Base-by-base conservation (phyloP, 768 basidiomycete species). In the Sarcodon sp. region DNA sequence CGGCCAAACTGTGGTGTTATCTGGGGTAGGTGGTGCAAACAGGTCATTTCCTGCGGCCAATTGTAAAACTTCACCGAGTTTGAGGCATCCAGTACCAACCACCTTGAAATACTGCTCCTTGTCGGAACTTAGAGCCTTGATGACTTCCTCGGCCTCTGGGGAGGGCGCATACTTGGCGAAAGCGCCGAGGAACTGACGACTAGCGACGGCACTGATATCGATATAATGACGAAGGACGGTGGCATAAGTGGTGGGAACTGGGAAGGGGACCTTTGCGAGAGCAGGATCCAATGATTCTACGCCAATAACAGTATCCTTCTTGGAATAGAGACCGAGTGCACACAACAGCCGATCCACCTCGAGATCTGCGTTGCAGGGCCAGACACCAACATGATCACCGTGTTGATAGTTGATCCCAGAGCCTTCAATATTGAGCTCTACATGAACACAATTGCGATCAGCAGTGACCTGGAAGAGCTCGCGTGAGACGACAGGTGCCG, bases 381-480 rank as follows among this genome's bases (percentile, higher is more conserved):
- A 99, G 47, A 99, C 77, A 50, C 91, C 96, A 54, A 96, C 82
- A 59, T 99, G 96, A 63, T 99, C 96, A 47, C 96, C 96, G 51
- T 97, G 92, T 63, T 98, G 94, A 65, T 99, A 99, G n/a, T 84
- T 89, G 58, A 98, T 88, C 35, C 93, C 93, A 38, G 92, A 92
- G 13, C 88, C 89, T 66, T 93, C 89, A 32, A 87, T 91, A 66
- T 81, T 80, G 58, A 99, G 82, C 61, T 98, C 96, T 59, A 93
- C 71, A 60, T 96, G 92, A 15, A 97, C 82, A 60, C 96, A 98
- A 64, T 93, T 96, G 43, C 96, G 79, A 53, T 85, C 83, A 6
- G 70, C 71, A 36, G 68, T 68, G n/a, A 66, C 60, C 44, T 76
- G 64, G 72, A 99, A 98, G 18, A 99, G 80, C 59, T 99, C 94